phyloP scores from a whole-genome alignment of 306 rosid species.

The Citrullus mucosospermus region DNA sequence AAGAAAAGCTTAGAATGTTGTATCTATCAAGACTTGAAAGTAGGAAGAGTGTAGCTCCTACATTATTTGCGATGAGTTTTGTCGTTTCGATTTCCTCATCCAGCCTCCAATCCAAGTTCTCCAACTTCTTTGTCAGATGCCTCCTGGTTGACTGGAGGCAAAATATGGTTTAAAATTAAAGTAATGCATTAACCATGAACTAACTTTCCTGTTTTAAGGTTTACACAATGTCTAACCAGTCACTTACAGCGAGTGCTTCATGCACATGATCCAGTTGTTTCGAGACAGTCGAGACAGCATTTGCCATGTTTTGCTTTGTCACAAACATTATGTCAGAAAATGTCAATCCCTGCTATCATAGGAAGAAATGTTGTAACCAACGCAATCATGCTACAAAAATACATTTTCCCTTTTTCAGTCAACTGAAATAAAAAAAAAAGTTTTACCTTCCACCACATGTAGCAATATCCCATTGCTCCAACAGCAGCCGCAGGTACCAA shows the following conservation, averaged over 20 bases:
- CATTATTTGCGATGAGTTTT: conserved; percentile 49
- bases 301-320: conserved; percentile 63
- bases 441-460: conserved; percentile 73
- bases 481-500: conserved; percentile 64
- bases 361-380: too few relatives aligned
- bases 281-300: conserved; percentile 51
- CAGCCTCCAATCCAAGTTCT: conserved; percentile 49
- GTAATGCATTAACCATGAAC: background rate
- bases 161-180: background rate
- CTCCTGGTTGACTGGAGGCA: conserved; percentile 45
- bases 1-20: background rate
- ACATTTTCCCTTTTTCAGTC: background rate
- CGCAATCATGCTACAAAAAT: too few relatives aligned
- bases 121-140: conserved; percentile 56
- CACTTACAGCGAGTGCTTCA: conserved; percentile 70
- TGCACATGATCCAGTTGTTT: conserved; percentile 62
- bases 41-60: conserved; percentile 20
- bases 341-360: conserved; percentile 42
- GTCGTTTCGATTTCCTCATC: conserved; percentile 50
- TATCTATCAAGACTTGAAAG: background rate
- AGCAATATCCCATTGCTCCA: conserved; percentile 75
- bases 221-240: conserved; percentile 1
- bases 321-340: conserved; percentile 78
- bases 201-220: conserved; percentile 11
- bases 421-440: background rate